Evolutionary conservation across 2,329 filamentous ascomycete genomes (phyloP).

Genomic region (Monilinia laxa): DNA sequence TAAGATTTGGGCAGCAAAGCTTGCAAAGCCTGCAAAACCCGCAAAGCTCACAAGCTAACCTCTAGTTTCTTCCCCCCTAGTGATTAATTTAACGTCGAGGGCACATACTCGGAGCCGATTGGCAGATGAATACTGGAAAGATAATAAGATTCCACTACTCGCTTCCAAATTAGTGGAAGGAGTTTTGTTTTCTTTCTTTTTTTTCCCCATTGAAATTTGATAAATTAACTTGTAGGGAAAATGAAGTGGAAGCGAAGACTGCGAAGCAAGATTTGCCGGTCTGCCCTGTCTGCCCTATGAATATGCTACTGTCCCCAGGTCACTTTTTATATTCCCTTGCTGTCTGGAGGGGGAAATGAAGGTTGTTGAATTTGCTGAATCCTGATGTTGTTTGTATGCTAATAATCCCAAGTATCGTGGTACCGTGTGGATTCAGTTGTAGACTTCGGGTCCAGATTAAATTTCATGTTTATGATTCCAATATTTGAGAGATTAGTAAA

Average conservation of each 20-base stretch:
- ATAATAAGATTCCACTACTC: background rate
- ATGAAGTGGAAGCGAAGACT: too few relatives aligned
- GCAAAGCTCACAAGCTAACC: background rate
- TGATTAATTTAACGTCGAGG: background rate
- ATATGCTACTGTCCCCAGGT: too few relatives aligned
- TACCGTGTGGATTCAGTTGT: background rate
- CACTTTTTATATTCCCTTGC: too few relatives aligned
- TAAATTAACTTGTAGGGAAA: too few relatives aligned
- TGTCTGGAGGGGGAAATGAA: too few relatives aligned
- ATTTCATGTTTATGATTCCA: background rate
- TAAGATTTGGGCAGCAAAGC: slow-evolving; percentile 2
- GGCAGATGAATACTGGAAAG: background rate
- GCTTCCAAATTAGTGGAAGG: background rate
- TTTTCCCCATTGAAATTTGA: background rate
- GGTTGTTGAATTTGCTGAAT: too few relatives aligned
- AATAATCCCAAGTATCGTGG: too few relatives aligned
- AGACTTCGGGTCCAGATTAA: background rate
- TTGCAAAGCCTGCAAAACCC: background rate
- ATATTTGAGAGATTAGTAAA: background rate
- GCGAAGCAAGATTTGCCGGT: too few relatives aligned
- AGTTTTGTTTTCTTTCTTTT: background rate
- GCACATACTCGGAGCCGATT: background rate
- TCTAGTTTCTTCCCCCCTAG: background rate
- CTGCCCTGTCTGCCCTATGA: too few relatives aligned
- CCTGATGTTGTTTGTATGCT: too few relatives aligned